A percentile compares a stretch with the other conserved stretches of the same genome.
These are phyloP conservation scores for Septoria petroselini DNA, from an alignment of 2,329 filamentous ascomycete genomes.

Conservation along the genomic window DNA sequence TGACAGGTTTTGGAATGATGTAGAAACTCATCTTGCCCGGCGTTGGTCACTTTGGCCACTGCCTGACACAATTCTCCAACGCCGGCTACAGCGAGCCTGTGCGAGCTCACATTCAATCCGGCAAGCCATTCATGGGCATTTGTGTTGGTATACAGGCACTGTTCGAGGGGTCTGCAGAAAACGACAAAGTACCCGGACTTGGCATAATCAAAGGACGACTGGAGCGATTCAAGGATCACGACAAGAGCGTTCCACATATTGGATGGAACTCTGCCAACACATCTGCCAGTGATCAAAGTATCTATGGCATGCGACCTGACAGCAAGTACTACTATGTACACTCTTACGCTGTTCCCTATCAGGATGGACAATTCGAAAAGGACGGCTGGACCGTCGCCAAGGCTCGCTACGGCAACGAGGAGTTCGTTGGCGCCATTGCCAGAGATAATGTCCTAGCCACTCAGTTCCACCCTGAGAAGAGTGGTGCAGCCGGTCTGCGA, in stretches of 20 bases:
- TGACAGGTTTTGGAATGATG: slow-evolving; percentile 28
- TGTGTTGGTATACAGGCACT: slow-evolving; percentile 92
- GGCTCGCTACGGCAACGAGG: slow-evolving; percentile 79
- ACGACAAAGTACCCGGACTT: slow-evolving; percentile 67
- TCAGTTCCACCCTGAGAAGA: slow-evolving; percentile 98
- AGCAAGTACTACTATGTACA: slow-evolving; percentile 99
- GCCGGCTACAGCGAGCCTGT: slow-evolving; percentile 84
- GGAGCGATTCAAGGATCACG: slow-evolving; percentile 68
- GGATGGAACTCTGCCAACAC: slow-evolving; percentile 93
- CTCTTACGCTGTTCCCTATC: slow-evolving; percentile 82
- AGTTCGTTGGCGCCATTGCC: slow-evolving; percentile 86
- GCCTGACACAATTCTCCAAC: slow-evolving; percentile 74
- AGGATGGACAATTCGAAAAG: slow-evolving; percentile 67
- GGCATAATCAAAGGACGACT: slow-evolving; percentile 70
- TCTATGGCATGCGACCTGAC: slow-evolving; percentile 74
- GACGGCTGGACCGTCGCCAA: slow-evolving; percentile 92
- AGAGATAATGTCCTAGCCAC: slow-evolving; percentile 83
- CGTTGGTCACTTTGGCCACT: slow-evolving; percentile 97
- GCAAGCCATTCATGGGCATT: slow-evolving; percentile 98
- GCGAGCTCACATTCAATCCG: slow-evolving; percentile 73
- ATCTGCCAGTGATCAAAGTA: slow-evolving; percentile 49
- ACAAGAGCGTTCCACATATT: slow-evolving; percentile 96
- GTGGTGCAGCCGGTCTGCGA: slow-evolving; percentile 79
- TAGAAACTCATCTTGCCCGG: slow-evolving; percentile 93
- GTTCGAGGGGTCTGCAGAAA: slow-evolving; percentile 81